Conservation (phyloP, 2,329 filamentous ascomycete genomes). For the Claviceps digitariae region DNA sequence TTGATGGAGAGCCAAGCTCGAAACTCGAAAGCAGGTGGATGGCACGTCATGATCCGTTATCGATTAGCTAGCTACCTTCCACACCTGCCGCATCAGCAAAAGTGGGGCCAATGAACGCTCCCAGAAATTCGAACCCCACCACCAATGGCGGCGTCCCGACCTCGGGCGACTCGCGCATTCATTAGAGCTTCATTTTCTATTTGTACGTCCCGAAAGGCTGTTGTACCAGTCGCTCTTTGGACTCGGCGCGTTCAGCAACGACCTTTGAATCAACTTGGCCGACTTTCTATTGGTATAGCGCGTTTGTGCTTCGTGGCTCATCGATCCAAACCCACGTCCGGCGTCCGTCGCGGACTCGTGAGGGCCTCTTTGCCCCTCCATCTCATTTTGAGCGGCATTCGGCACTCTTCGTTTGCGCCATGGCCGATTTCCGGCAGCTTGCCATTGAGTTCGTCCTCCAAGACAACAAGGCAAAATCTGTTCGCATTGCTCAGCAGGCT, state of each 20-base stretch:
- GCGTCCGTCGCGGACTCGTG: neutral
- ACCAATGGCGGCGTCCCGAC: neutral
- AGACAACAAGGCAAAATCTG: conserved; percentile 29
- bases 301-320: neutral
- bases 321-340: neutral
- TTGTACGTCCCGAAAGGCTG: neutral
- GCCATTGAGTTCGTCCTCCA: conserved; percentile 41
- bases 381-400: neutral
- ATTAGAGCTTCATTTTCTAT: neutral
- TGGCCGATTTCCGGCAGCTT: conserved; percentile 39
- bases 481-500: conserved; percentile 29
- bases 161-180: neutral
- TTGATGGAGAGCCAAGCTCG: neutral
- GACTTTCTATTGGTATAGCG: neutral
- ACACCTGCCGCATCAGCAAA: neutral
- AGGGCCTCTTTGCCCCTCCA: neutral
- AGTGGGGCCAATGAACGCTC: neutral
- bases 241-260: neutral
- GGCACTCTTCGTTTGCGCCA: conserved; percentile 12
- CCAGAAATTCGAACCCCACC: conserved; percentile 8
- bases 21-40: neutral
- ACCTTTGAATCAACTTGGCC: neutral
- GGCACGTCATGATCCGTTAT: neutral
- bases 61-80: no score
- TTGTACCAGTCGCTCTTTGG: neutral